These are phyloP conservation scores for Carex sylvatica DNA, from an alignment of 202 grass and related monocot species.

Conservation along the genomic window DNA sequence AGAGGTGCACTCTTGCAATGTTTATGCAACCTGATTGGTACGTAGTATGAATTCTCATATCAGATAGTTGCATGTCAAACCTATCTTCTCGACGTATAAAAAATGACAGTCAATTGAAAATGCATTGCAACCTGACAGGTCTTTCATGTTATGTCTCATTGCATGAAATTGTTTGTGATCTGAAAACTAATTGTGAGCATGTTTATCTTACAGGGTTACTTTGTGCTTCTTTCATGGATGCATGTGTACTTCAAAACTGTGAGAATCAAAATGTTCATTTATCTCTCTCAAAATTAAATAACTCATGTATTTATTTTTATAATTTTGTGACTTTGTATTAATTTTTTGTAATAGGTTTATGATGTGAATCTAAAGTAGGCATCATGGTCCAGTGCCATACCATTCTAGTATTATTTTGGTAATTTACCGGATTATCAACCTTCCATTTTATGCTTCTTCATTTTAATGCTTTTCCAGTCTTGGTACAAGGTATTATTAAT, in stretches of 20 bases:
- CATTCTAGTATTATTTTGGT: constrained; percentile 11
- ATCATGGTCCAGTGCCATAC: constrained; percentile 94
- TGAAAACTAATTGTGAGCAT: too few relatives aligned
- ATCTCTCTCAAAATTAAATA: constrained; percentile 6
- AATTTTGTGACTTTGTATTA: neutral
- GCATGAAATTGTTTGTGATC: too few relatives aligned
- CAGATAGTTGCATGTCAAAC: neutral
- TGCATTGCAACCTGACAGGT: neutral
- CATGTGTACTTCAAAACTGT: constrained; percentile 95
- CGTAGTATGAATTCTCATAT: neutral
- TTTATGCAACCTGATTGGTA: constrained; percentile 99
- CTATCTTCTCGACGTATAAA: neutral
- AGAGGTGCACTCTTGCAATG: constrained; percentile 80
- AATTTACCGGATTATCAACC: too few relatives aligned
- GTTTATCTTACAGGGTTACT: constrained; percentile 62
- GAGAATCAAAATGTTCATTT: constrained; percentile 26
- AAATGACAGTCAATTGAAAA: neutral
- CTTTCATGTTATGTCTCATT: too few relatives aligned
- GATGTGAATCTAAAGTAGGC: constrained; percentile 94
- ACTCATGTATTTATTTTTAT: neutral
- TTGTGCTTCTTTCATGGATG: constrained; percentile 97
- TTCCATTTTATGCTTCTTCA: too few relatives aligned
- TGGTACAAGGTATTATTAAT: too few relatives aligned
- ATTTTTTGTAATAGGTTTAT: constrained; percentile 26
- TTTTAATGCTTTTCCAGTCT: too few relatives aligned